Evolutionary conservation across 2,329 filamentous ascomycete species (phyloP).

Genomic region (Leptographium radiaticola): DNA sequence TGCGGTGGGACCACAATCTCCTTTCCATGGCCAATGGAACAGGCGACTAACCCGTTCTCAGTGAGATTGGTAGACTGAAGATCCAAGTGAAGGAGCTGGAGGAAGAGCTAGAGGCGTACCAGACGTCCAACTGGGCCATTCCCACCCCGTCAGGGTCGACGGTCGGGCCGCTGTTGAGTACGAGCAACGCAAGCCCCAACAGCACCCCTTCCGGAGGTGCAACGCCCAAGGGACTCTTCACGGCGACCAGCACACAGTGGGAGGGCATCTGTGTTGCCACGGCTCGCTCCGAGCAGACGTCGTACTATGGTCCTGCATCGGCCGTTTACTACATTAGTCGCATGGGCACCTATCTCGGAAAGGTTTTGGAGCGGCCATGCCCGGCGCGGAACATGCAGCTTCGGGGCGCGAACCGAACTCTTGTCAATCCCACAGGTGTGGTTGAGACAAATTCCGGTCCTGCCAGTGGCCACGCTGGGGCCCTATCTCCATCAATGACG

Average conservation of each 20-base stretch:
- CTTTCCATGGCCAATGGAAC: not conserved
- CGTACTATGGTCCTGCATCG: slow-evolving; percentile 31
- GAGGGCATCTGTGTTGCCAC: slow-evolving; percentile 23
- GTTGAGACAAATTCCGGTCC: not conserved
- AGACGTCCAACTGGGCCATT: not conserved
- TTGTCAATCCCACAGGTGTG: slow-evolving; percentile 2
- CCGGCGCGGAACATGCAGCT: slow-evolving; percentile 6
- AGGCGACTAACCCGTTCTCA: not conserved
- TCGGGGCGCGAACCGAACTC: slow-evolving; percentile 7
- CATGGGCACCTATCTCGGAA: slow-evolving; percentile 23
- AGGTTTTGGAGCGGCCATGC: slow-evolving; percentile 17
- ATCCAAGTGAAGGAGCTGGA: not conserved
- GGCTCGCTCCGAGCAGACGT: slow-evolving; percentile 21
- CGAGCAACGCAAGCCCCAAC: not conserved
- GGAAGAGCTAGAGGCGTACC: not conserved
- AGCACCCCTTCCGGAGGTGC: not conserved
- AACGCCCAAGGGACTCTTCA: not conserved
- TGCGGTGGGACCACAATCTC: not conserved
- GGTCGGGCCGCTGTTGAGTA: not conserved
- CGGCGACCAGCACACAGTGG: slow-evolving; percentile 10
- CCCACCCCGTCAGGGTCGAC: not conserved
- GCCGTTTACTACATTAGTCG: slow-evolving; percentile 30
- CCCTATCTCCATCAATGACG: slow-evolving; percentile 11
- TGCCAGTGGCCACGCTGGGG: too few species aligned
- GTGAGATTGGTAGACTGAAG: not conserved